phyloP scores from a whole-genome alignment of 1,284 basidiomycete species.

The Ganoderma sinense region DNA sequence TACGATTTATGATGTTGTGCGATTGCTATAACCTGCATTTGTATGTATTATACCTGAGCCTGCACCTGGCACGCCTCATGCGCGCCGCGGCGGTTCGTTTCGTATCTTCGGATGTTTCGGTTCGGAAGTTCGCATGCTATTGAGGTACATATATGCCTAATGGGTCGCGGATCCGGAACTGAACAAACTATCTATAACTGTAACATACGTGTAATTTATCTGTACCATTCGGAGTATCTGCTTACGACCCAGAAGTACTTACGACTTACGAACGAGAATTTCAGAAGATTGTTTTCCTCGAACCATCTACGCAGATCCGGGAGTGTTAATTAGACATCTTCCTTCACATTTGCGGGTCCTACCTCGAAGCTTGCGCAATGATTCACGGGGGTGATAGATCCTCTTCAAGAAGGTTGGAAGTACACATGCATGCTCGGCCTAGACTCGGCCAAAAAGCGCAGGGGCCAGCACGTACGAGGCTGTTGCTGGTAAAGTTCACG shows the following conservation, averaged over 20 bases:
- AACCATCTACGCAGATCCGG: neutral
- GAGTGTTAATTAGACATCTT: neutral
- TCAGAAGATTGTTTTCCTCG: neutral
- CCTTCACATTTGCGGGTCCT: neutral
- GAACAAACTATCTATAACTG: constrained; percentile 22
- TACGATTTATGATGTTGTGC: neutral
- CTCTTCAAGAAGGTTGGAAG: neutral
- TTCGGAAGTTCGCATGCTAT: constrained; percentile 18
- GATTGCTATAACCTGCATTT: neutral
- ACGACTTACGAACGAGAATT: neutral
- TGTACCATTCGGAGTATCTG: constrained; percentile 19
- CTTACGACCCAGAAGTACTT: neutral
- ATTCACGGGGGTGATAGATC: neutral
- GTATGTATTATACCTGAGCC: neutral
- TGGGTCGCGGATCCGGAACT: constrained; percentile 22
- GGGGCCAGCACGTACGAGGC: too few species aligned
- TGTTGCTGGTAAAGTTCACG: too few species aligned
- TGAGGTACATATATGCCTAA: constrained; percentile 5
- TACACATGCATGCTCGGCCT: neutral
- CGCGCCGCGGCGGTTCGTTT: neutral
- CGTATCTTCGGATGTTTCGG: neutral
- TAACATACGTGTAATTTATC: constrained; percentile 29
- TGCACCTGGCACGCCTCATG: neutral
- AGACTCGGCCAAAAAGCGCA: too few species aligned
- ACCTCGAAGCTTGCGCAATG: neutral